A percentile compares a stretch with the other conserved stretches of the same genome.
Conservation (phyloP, 1,139 yeast genomes). For the Pichia sp. region DNA sequence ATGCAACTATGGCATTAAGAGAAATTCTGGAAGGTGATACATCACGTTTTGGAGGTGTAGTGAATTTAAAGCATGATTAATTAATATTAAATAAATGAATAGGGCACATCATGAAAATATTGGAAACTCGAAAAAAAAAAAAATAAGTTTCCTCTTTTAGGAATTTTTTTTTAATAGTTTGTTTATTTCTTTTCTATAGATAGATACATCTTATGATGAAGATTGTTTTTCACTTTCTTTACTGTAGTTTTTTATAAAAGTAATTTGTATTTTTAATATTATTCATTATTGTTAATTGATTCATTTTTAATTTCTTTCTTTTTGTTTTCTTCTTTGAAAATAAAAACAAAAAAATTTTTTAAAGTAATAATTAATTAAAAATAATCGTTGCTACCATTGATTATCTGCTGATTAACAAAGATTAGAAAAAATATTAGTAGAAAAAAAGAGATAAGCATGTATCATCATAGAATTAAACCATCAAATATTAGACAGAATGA, state of each 20-base stretch:
- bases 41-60: conserved; percentile 25
- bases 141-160: background rate
- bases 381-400: background rate
- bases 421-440: background rate
- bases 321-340: background rate
- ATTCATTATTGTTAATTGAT: too few relatives aligned
- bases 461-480: background rate
- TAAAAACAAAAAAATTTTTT: background rate
- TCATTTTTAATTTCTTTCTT: too few relatives aligned
- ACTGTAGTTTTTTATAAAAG: background rate
- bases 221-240: background rate
- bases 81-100: too few relatives aligned
- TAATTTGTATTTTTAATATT: background rate
- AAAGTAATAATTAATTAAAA: conserved; percentile 1
- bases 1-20: conserved; percentile 96
- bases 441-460: background rate
- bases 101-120: background rate
- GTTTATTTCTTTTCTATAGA: background rate
- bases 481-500: background rate
- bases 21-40: conserved; percentile 46
- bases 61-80: conserved; percentile 13
- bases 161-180: background rate
- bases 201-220: too few relatives aligned
- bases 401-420: too few relatives aligned
- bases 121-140: background rate